A percentile compares a stretch with the other conserved stretches of the same genome.
phyloP scores from a whole-genome alignment of 2,329 filamentous ascomycete genomes.

The Aspergillus transmontanensis region DNA sequence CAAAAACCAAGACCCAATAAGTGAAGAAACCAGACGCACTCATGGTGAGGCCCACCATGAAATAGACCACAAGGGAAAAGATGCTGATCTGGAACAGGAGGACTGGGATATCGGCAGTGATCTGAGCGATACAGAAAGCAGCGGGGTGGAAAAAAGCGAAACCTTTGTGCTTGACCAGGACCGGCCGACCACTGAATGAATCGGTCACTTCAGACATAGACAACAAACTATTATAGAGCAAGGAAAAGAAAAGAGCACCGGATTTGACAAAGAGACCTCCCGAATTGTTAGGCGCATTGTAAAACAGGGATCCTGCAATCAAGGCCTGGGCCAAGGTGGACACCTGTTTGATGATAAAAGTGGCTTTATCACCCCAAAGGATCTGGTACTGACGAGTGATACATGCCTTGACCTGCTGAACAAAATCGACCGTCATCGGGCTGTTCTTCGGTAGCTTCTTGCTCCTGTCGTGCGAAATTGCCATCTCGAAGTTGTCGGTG shows the following conservation, averaged over 20 bases:
- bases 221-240: constrained; percentile 64
- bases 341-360: constrained; percentile 64
- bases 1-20: constrained; percentile 58
- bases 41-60: constrained; percentile 61
- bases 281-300: constrained; percentile 61
- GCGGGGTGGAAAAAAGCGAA: constrained; percentile 62
- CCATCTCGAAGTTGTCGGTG: constrained; percentile 58
- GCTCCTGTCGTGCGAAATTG: constrained; percentile 58
- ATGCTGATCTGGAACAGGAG: constrained; percentile 62
- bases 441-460: constrained; percentile 57
- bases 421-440: constrained; percentile 59
- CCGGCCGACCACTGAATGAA: constrained; percentile 62
- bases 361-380: constrained; percentile 65
- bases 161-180: constrained; percentile 60
- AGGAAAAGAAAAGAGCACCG: constrained; percentile 65
- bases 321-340: constrained; percentile 62
- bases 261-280: constrained; percentile 65
- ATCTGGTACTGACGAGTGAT: constrained; percentile 66
- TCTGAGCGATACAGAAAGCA: constrained; percentile 47
- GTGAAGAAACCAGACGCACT: constrained; percentile 63
- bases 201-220: constrained; percentile 68
- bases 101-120: constrained; percentile 55
- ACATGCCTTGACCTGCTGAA: constrained; percentile 58
- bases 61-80: constrained; percentile 64
- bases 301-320: constrained; percentile 68